Conservation (phyloP, 139 green algal species). For the Parachlorella kessleri region DNA sequence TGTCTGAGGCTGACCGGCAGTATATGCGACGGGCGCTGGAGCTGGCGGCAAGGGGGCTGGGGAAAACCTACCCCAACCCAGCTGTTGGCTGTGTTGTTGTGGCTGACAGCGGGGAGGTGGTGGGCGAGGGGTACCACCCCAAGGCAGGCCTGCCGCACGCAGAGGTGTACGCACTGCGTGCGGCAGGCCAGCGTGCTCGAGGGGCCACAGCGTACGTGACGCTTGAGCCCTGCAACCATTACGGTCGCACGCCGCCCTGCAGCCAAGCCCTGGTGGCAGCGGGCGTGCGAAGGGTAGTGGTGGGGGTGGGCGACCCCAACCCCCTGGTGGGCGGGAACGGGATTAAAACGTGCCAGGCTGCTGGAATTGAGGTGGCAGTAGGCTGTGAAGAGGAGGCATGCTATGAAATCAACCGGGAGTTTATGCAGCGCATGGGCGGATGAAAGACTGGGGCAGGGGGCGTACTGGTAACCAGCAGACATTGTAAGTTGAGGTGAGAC, state of each 20-base stretch:
- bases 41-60: slow-evolving; percentile 75
- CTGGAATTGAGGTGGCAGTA: slow-evolving; percentile 72
- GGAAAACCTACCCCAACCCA: slow-evolving; percentile 93
- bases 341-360: slow-evolving; percentile 64
- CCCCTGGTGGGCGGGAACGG: slow-evolving; percentile 84
- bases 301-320: slow-evolving; percentile 90
- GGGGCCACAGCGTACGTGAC: slow-evolving; percentile 98
- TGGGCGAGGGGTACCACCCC: slow-evolving; percentile 96
- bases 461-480: no score
- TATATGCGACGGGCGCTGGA: slow-evolving; percentile 87
- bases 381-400: slow-evolving; percentile 61
- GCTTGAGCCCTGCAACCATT: slow-evolving; percentile 98
- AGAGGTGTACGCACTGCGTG: slow-evolving; percentile 95
- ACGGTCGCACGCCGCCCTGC: slow-evolving; percentile 94
- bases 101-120: slow-evolving; percentile 60
- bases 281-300: slow-evolving; percentile 82
- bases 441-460: neutral
- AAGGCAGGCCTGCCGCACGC: slow-evolving; percentile 95
- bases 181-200: slow-evolving; percentile 65
- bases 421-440: slow-evolving; percentile 86
- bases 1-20: slow-evolving; percentile 42
- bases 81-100: slow-evolving; percentile 97
- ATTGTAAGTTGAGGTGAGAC: no score
- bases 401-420: slow-evolving; percentile 79
- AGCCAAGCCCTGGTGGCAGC: slow-evolving; percentile 87